Evolutionary conservation across 371 early-diverging fungal genomes (phyloP).

Genomic region (Mortierella sp.): DNA sequence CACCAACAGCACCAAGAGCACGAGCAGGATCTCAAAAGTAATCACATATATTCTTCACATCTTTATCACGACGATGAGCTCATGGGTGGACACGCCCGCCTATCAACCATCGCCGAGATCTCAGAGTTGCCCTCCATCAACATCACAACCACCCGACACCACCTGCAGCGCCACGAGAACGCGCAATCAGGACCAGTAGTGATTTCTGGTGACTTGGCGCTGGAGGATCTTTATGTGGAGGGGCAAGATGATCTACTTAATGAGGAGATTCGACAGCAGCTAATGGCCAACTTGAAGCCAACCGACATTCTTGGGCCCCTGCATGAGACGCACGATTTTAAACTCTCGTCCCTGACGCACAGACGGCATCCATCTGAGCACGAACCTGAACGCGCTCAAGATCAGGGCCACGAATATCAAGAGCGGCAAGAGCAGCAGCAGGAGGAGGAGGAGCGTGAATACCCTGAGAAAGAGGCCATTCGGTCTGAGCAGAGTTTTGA

Average conservation of each 20-base stretch:
- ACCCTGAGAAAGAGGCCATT: too few relatives aligned
- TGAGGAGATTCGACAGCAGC: constrained; percentile 25
- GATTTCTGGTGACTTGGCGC: constrained; percentile 31
- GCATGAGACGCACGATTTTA: constrained; percentile 41
- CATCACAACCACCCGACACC: constrained; percentile 13
- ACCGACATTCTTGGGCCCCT: constrained; percentile 47
- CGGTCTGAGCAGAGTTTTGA: background rate
- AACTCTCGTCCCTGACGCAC: constrained; percentile 40
- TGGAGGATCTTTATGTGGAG: constrained; percentile 45
- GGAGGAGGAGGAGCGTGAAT: constrained; percentile 1
- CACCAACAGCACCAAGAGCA: constrained; percentile 9
- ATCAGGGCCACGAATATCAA: constrained; percentile 13
- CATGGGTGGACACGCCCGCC: constrained; percentile 26
- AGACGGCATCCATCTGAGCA: constrained; percentile 12
- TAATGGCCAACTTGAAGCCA: constrained; percentile 44
- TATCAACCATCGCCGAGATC: constrained; percentile 46
- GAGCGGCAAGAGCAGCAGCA: background rate
- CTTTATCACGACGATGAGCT: constrained; percentile 33
- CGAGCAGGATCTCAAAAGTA: constrained; percentile 1
- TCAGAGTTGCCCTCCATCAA: constrained; percentile 48
- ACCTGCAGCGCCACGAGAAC: constrained; percentile 11
- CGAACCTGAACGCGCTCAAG: background rate
- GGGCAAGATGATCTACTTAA: constrained; percentile 26
- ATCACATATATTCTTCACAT: constrained; percentile 1
- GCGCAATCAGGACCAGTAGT: constrained; percentile 19